Base-by-base conservation (phyloP, 2,329 filamentous ascomycete genomes). In the Pezicula neosporulosa region DNA sequence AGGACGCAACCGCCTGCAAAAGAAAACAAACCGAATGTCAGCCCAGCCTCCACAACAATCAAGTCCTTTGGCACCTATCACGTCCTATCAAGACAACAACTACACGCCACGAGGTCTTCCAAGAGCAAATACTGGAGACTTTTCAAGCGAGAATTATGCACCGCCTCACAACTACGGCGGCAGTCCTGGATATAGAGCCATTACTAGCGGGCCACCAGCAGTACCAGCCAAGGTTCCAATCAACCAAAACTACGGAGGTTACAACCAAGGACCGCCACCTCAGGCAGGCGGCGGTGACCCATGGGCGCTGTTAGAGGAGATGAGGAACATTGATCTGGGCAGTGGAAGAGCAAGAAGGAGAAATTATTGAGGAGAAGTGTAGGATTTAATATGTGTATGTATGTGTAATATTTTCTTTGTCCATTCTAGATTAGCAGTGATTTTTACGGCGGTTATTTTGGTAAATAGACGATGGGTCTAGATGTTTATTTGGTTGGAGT, bases 151-250 rank as follows among this genome's bases (percentile, higher is more conserved):
- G 39, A 63, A 63, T 35, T 63, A 61, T 45, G 45, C 56, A 10
- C 57, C 59, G 9, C 48, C 64, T 2, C 62, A 62, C 13, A 67
- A 64, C 49, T 62, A 63, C 39, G 60, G 64, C 9, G 57, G 58
- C 41, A 51, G 60, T 53, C 56, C 65, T 56, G 50, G 66, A 27
- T 62, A 70, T 64, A 49, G 65, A 21, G 57, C 63, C 9, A 62
- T 66, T 42, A 52, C 60, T 6, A 19, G 3, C 41, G 71, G 66
- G 16, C 74, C 71, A 0, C 86, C 86, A 12, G 81, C 83, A 0
- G 77, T 89, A 45, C 86, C 87, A 3, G 84, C 85, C n/a, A 90
- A 90, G 69, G 72, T 89, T 8, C 85, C 86, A 1, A 67, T 87
- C 10, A 30, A 30, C 42, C 27, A 44, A 16, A 44, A 44, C n/a